Conservation (phyloP, 1,139 yeast genomes). For the Geotrichum aggregatum region DNA sequence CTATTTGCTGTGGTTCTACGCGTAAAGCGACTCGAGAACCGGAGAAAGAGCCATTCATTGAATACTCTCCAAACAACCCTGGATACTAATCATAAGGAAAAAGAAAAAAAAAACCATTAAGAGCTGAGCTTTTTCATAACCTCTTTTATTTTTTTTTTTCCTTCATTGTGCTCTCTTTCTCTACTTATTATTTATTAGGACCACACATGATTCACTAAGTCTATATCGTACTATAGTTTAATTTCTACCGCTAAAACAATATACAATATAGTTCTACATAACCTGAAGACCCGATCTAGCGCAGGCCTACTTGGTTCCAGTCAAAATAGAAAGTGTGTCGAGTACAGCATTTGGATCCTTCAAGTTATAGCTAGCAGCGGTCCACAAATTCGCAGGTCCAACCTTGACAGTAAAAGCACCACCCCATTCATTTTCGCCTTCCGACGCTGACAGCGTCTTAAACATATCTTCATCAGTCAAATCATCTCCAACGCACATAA, state of each 20-base stretch:
- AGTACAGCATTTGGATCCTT: conserved; percentile 80
- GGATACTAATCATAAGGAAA: too few species aligned
- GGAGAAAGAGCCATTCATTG: conserved; percentile 34
- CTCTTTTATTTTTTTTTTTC: too few species aligned
- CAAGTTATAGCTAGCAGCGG: conserved; percentile 83
- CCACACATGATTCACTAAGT: too few species aligned
- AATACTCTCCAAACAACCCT: conserved; percentile 34
- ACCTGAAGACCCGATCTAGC: too few species aligned
- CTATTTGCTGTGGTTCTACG: conserved; percentile 44
- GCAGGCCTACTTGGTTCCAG: not conserved
- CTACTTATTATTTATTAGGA: too few species aligned
- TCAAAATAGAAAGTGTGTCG: conserved; percentile 46
- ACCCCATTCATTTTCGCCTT: conserved; percentile 32
- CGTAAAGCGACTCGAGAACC: conserved; percentile 23
- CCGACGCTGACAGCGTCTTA: conserved; percentile 47
- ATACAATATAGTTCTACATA: too few species aligned
- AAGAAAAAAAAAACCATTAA: too few species aligned
- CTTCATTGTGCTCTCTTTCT: too few species aligned
- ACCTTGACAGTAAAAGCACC: conserved; percentile 76
- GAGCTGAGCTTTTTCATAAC: too few species aligned
- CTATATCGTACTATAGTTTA: not conserved
- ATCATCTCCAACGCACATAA: conserved; percentile 90
- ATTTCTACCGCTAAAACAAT: not conserved
- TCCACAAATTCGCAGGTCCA: conserved; percentile 87
- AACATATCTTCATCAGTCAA: conserved; percentile 98